Evolutionary conservation across 2,329 filamentous ascomycete species (phyloP).

Genomic region (Scytalidium sp.): DNA sequence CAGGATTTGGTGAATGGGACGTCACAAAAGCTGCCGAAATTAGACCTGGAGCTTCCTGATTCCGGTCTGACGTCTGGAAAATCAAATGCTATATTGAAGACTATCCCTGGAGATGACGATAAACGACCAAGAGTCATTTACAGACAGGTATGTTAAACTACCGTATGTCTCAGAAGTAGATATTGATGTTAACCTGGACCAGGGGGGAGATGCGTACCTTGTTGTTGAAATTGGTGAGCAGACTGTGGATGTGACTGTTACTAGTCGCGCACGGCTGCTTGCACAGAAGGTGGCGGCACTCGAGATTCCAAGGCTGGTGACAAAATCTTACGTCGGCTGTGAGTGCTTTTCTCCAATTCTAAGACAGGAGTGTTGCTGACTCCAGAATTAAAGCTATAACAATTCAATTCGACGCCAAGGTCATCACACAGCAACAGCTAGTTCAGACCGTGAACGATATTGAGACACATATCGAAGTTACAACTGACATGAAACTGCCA

Average conservation of each 20-base stretch:
- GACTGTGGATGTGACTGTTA: conserved; percentile 11
- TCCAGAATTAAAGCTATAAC: conserved; percentile 30
- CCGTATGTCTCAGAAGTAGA: not conserved
- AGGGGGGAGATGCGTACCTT: conserved; percentile 14
- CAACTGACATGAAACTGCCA: conserved; percentile 34
- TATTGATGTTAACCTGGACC: not conserved
- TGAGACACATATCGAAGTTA: conserved; percentile 24
- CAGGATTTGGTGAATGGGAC: conserved; percentile 6
- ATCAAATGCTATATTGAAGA: conserved; percentile 11
- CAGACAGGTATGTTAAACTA: conserved; percentile 10
- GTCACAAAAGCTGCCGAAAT: conserved; percentile 1
- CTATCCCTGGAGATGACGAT: conserved; percentile 4
- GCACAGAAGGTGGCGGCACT: conserved; percentile 22
- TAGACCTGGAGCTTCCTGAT: conserved; percentile 10
- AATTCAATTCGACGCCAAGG: conserved; percentile 42
- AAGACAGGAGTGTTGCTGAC: conserved; percentile 1
- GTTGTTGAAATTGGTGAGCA: conserved; percentile 16
- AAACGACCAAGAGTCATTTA: conserved; percentile 11
- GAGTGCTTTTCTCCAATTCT: conserved; percentile 9
- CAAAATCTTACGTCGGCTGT: conserved; percentile 48
- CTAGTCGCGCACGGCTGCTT: conserved; percentile 12
- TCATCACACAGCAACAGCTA: conserved; percentile 33
- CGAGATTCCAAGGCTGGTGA: conserved; percentile 36
- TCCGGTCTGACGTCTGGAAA: conserved; percentile 4
- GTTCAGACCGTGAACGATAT: conserved; percentile 32